A percentile compares a stretch with the other conserved stretches of the same genome.
phyloP scores from a whole-genome alignment of 306 rosid genomes.

The Lathyrus sativus region DNA sequence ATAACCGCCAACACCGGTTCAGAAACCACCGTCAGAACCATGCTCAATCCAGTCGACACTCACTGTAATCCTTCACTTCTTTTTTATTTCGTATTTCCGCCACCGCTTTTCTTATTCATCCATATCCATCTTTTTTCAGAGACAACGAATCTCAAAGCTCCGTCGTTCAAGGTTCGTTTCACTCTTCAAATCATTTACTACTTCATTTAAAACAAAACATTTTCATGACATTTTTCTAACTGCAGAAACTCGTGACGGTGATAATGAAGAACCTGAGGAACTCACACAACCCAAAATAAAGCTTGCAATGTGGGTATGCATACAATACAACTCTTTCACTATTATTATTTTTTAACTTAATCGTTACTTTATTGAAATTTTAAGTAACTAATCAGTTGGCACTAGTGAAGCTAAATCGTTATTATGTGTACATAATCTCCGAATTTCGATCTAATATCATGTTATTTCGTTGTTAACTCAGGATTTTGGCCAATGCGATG shows the following conservation, averaged over 20 bases:
- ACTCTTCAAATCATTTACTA: background rate
- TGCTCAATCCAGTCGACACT: constrained; percentile 58
- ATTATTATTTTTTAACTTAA: background rate
- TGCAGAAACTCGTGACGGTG: constrained; percentile 48
- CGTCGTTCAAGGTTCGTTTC: constrained; percentile 55
- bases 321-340: background rate
- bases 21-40: constrained; percentile 55
- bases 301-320: constrained; percentile 96
- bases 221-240: constrained; percentile 7
- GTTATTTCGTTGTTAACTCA: constrained; percentile 40
- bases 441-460: constrained; percentile 16
- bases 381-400: background rate
- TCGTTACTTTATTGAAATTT: too few relatives aligned
- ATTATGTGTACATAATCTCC: background rate
- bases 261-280: constrained; percentile 43
- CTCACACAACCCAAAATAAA: constrained; percentile 55
- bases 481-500: constrained; percentile 97
- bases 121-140: constrained; percentile 41
- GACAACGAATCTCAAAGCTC: constrained; percentile 58
- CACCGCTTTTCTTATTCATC: constrained; percentile 13
- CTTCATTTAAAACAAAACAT: background rate
- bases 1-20: constrained; percentile 62
- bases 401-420: background rate
- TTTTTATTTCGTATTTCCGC: background rate
- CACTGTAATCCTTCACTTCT: constrained; percentile 37